Evolutionary conservation across 2,329 filamentous ascomycete genomes (phyloP).

Genomic region (Sarocladium oryzae): DNA sequence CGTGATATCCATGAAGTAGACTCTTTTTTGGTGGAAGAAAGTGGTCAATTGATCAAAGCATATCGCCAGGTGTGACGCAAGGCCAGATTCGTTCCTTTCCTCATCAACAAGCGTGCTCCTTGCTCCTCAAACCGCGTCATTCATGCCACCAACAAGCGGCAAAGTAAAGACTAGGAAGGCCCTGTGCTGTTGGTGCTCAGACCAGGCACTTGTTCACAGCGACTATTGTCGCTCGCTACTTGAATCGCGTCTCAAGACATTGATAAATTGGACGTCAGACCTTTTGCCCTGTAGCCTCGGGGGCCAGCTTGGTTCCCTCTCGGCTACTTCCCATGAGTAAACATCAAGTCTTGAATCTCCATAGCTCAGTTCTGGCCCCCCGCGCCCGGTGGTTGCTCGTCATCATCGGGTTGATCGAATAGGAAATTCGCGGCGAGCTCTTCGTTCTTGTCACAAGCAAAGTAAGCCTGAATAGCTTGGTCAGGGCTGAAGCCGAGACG

Average conservation of each 20-base stretch:
- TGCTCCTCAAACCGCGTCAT: neutral
- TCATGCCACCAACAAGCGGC: too few species aligned
- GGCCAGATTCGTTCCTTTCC: neutral
- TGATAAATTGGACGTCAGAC: too few species aligned
- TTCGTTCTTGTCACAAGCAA: slow-evolving; percentile 99
- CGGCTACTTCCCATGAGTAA: too few species aligned
- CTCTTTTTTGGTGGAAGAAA: neutral
- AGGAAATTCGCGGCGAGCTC: slow-evolving; percentile 97
- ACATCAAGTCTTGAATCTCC: neutral
- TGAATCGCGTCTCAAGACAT: neutral
- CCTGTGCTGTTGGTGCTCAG: too few species aligned
- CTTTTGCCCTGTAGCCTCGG: too few species aligned
- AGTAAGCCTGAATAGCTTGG: slow-evolving; percentile 94
- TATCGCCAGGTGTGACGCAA: neutral
- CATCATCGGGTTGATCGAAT: slow-evolving; percentile 92
- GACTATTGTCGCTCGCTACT: neutral
- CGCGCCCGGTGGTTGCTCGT: slow-evolving; percentile 41
- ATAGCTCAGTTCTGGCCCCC: slow-evolving; percentile 28
- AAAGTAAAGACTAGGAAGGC: too few species aligned
- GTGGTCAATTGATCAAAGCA: neutral
- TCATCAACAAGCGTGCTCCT: neutral
- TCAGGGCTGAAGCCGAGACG: slow-evolving; percentile 89
- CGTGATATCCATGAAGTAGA: neutral
- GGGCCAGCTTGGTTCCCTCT: too few species aligned
- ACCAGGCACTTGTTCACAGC: too few species aligned